A percentile compares a stretch with the other conserved stretches of the same genome.
Conservation (phyloP, 176 grass and related monocot species). For the Aegilops umbellulata region DNA sequence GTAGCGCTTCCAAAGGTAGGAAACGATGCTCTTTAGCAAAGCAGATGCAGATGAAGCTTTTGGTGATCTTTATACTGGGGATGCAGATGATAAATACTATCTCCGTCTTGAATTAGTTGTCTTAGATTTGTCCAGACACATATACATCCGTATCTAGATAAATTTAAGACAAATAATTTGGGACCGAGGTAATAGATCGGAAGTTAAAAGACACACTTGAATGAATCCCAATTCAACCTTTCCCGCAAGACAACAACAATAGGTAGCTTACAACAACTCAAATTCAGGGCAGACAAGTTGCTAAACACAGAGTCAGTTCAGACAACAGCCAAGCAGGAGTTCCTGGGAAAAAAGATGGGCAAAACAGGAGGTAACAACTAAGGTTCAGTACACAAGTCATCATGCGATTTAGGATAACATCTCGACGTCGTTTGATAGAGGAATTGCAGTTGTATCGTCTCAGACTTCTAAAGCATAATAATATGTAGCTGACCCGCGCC, state of each 20-base stretch:
- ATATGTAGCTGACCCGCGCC: background rate
- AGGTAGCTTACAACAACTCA: background rate
- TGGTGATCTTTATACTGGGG: no score
- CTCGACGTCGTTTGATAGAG: background rate
- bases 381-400: background rate
- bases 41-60: no score
- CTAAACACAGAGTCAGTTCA: background rate
- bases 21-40: no score
- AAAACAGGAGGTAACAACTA: slow-evolving; percentile 4
- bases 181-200: no score
- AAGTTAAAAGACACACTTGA: background rate
- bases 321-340: background rate
- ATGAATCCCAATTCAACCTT: slow-evolving; percentile 21
- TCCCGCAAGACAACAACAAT: background rate
- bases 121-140: no score
- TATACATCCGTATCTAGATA: no score
- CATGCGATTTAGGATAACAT: background rate
- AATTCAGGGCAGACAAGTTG: background rate
- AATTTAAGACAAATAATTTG: no score
- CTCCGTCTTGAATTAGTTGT: no score
- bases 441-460: background rate
- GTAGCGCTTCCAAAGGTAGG: no score
- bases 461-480: background rate
- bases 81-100: no score
- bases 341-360: background rate